Percentiles rank a stretch among this genome's conserved stretches.
Conservation (phyloP, 495 filamentous ascomycete genomes). For the Penicillium flavigenum region DNA sequence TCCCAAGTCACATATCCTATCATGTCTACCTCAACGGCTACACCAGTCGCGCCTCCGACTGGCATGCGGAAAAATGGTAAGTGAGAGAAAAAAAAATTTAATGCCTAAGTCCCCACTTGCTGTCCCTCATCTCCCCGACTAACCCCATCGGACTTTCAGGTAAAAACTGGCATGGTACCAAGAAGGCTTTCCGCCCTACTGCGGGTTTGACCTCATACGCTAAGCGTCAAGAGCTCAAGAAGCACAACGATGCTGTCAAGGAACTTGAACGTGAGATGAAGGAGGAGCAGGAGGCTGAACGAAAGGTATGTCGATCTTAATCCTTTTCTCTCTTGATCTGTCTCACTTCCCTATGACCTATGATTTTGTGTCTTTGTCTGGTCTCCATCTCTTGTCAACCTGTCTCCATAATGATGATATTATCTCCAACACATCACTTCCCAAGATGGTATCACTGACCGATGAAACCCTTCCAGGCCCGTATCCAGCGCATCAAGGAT, state of each 20-base stretch:
- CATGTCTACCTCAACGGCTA: slow-evolving; percentile 30
- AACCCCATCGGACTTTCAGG: slow-evolving; percentile 53
- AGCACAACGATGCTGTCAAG: slow-evolving; percentile 69
- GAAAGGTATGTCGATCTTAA: slow-evolving; percentile 60
- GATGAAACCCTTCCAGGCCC: slow-evolving; percentile 49
- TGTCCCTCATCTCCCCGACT: slow-evolving; percentile 19
- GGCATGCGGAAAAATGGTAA: slow-evolving; percentile 52
- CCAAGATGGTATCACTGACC: slow-evolving; percentile 14
- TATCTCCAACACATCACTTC: slow-evolving; percentile 7
- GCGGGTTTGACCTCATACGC: slow-evolving; percentile 75
- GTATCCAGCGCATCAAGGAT: slow-evolving; percentile 76
- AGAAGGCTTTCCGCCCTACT: slow-evolving; percentile 82
- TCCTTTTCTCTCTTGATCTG: background rate
- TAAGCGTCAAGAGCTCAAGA: slow-evolving; percentile 64
- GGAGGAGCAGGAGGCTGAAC: slow-evolving; percentile 85
- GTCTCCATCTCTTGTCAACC: background rate
- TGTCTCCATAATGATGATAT: slow-evolving; percentile 6
- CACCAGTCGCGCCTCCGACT: slow-evolving; percentile 21
- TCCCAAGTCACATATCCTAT: slow-evolving; percentile 2
- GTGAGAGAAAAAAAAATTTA: slow-evolving; percentile 3
- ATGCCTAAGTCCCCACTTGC: slow-evolving; percentile 12
- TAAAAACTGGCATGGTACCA: slow-evolving; percentile 87
- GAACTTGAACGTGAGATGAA: slow-evolving; percentile 93
- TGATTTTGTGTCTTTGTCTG: background rate
- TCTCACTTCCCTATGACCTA: too few species aligned